phyloP scores from a whole-genome alignment of 805 yeast genomes.

The Kurtzmaniella fragi region DNA sequence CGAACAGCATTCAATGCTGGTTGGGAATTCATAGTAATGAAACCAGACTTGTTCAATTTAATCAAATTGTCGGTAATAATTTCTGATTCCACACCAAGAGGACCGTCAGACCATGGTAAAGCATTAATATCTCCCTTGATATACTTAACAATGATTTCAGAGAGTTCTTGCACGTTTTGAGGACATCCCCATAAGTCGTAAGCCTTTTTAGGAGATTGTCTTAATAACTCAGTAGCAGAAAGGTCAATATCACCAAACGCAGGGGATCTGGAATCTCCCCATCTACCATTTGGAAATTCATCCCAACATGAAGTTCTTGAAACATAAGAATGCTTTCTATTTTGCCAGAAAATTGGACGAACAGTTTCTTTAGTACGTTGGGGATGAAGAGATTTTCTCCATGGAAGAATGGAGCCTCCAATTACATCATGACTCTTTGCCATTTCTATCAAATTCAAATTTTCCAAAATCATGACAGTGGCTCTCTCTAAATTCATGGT shows the following conservation, averaged over 20 bases:
- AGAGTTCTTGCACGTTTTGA: conserved; percentile 49
- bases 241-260: conserved; percentile 90
- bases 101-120: conserved; percentile 95
- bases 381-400: conserved; percentile 87
- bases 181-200: conserved; percentile 89
- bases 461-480: conserved; percentile 81
- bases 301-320: conserved; percentile 93
- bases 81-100: conserved; percentile 71
- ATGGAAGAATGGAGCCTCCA: conserved; percentile 55
- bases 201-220: conserved; percentile 79
- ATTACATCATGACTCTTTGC: conserved; percentile 33
- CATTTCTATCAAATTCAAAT: conserved; percentile 51
- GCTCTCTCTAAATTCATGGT: conserved; percentile 96
- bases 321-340: conserved; percentile 84
- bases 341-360: conserved; percentile 95
- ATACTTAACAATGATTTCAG: conserved; percentile 61
- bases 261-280: conserved; percentile 98
- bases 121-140: conserved; percentile 65
- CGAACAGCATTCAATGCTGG: conserved; percentile 81
- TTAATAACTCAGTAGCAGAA: conserved; percentile 70
- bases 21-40: conserved; percentile 87
- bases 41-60: conserved; percentile 59
- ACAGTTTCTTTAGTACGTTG: conserved; percentile 74
- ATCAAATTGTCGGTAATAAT: conserved; percentile 56
- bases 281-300: conserved; percentile 97